A percentile compares a stretch with the other conserved stretches of the same genome.
Conservation (phyloP, 2,329 filamentous ascomycete genomes). For the Nannizzia gypsea region DNA sequence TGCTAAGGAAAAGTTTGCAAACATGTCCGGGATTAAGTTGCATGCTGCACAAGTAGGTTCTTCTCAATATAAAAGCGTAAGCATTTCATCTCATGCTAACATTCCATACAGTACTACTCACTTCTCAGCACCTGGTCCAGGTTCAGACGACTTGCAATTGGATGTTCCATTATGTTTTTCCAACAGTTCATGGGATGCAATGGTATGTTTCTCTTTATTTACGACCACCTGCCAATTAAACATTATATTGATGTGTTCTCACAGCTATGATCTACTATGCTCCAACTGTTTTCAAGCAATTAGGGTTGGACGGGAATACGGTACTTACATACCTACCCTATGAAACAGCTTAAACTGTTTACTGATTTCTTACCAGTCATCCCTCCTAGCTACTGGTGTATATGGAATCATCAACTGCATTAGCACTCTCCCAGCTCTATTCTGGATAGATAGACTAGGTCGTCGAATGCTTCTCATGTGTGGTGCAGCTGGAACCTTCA, state of each 20-base stretch:
- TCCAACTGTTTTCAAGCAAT: conserved; percentile 35
- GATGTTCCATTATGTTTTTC: conserved; percentile 31
- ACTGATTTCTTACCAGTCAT: conserved; percentile 14
- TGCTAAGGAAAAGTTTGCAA: conserved; percentile 21
- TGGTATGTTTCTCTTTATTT: conserved; percentile 17
- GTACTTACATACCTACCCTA: conserved; percentile 7
- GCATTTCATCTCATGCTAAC: not conserved
- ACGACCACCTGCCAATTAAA: too few species aligned
- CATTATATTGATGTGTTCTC: too few species aligned
- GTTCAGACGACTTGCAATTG: conserved; percentile 29
- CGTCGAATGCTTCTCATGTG: conserved; percentile 26
- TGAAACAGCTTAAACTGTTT: not conserved
- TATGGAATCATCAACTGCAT: conserved; percentile 32
- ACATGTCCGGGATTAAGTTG: conserved; percentile 21
- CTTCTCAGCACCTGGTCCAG: conserved; percentile 26
- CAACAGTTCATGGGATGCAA: conserved; percentile 40
- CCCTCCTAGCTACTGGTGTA: conserved; percentile 27
- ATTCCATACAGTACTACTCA: conserved; percentile 21
- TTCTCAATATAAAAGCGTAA: not conserved
- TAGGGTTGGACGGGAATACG: conserved; percentile 32
- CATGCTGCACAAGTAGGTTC: conserved; percentile 23
- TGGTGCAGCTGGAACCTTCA: conserved; percentile 26
- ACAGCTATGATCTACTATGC: conserved; percentile 39
- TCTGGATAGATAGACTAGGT: conserved; percentile 27
- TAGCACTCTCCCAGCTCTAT: conserved; percentile 24